phyloP scores from a whole-genome alignment of 1,284 basidiomycete species.

The Cutaneotrichosporon arboriforme region DNA sequence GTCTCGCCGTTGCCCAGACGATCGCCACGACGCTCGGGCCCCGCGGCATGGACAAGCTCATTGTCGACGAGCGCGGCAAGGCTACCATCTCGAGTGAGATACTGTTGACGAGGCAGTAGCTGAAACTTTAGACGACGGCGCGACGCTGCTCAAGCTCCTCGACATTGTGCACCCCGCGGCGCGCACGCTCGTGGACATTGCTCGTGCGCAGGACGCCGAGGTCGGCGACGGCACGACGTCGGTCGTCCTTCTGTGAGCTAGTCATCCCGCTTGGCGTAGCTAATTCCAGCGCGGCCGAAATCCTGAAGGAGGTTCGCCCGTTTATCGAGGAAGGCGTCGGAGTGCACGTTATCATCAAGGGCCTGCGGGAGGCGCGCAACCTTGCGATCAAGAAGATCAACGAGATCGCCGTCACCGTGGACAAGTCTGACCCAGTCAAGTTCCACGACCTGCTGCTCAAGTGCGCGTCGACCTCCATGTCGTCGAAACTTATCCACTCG shows the following conservation, averaged over 20 bases:
- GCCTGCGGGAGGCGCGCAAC: conserved; percentile 81
- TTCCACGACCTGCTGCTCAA: conserved; percentile 93
- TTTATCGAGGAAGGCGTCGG: conserved; percentile 98
- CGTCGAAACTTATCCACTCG: conserved; percentile 97
- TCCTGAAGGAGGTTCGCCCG: conserved; percentile 84
- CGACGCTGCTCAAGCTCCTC: conserved; percentile 92
- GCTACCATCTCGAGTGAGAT: conserved; percentile 80
- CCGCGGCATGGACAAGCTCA: conserved; percentile 95
- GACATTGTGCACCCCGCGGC: conserved; percentile 98
- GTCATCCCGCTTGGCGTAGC: neutral
- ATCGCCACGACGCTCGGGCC: conserved; percentile 95
- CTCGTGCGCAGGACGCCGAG: conserved; percentile 95
- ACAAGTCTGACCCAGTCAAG: conserved; percentile 78
- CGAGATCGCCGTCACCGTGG: conserved; percentile 82
- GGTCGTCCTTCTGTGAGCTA: conserved; percentile 67
- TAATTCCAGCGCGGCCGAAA: conserved; percentile 65
- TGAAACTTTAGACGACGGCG: conserved; percentile 69
- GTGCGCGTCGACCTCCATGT: conserved; percentile 98
- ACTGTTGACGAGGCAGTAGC: neutral
- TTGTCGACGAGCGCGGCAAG: conserved; percentile 83
- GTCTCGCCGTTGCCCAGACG: conserved; percentile 82
- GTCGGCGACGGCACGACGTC: conserved; percentile 97
- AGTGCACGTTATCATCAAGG: conserved; percentile 96
- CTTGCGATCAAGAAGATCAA: conserved; percentile 82
- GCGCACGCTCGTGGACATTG: conserved; percentile 93